Percentiles rank a stretch among this genome's conserved stretches.
phyloP scores from a whole-genome alignment of 306 rosid species.

The Vigna nakashimae region DNA sequence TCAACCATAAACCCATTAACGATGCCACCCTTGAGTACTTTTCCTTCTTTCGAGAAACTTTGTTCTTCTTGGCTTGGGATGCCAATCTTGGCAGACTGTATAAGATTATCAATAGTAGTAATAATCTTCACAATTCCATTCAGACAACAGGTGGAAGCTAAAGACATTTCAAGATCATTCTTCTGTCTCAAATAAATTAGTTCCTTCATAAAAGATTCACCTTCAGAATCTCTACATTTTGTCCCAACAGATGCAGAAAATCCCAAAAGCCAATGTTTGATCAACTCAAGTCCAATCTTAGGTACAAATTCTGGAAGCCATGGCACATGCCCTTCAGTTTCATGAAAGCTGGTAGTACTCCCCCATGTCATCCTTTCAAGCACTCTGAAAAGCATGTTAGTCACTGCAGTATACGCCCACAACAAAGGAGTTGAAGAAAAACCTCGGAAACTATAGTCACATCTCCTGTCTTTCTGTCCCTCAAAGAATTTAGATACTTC shows the following conservation, averaged over 20 bases:
- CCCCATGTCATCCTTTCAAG: slow-evolving; percentile 71
- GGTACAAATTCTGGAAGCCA: slow-evolving; percentile 98
- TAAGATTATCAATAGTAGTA: slow-evolving; percentile 60
- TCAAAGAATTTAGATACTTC: slow-evolving; percentile 56
- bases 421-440: slow-evolving; percentile 59
- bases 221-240: slow-evolving; percentile 43
- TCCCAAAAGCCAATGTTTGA: slow-evolving; percentile 63
- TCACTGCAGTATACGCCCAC: slow-evolving; percentile 80
- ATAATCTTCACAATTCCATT: slow-evolving; percentile 63
- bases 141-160: slow-evolving; percentile 85
- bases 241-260: slow-evolving; percentile 49
- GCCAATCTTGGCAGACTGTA: slow-evolving; percentile 69
- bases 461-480: slow-evolving; percentile 46
- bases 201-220: slow-evolving; percentile 67
- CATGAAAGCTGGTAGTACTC: slow-evolving; percentile 49
- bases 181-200: slow-evolving; percentile 68
- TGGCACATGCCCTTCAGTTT: slow-evolving; percentile 62
- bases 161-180: slow-evolving; percentile 65
- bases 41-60: slow-evolving; percentile 66
- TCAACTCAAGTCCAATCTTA: slow-evolving; percentile 77
- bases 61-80: slow-evolving; percentile 55
- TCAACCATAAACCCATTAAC: slow-evolving; percentile 58
- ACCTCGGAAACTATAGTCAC: slow-evolving; percentile 45
- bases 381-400: slow-evolving; percentile 75
- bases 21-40: slow-evolving; percentile 76